Percentiles rank a stretch among this genome's conserved stretches.
Conservation (phyloP, 2,329 filamentous ascomycete species). For the Pezicula neosporulosa region DNA sequence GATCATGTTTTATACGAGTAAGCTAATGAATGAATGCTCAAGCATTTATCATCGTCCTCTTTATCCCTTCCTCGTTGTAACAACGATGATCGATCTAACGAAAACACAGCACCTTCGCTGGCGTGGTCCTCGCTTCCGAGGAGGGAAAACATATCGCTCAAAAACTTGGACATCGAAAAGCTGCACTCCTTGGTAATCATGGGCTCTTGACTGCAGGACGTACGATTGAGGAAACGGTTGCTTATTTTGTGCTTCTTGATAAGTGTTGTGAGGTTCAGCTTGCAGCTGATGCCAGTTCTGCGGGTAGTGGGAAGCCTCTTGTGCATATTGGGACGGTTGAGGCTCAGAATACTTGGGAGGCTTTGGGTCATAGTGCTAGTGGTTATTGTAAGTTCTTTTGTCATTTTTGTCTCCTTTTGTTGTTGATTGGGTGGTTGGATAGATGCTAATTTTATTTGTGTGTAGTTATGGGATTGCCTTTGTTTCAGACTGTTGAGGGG, state of each 20-base stretch:
- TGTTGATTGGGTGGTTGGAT: not conserved
- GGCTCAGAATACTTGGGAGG: slow-evolving; percentile 61
- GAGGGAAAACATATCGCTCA: slow-evolving; percentile 45
- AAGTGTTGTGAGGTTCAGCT: slow-evolving; percentile 42
- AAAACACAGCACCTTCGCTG: slow-evolving; percentile 36
- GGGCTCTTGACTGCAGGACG: slow-evolving; percentile 45
- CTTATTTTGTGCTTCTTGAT: slow-evolving; percentile 48
- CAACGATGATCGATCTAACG: not conserved
- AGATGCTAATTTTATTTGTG: not conserved
- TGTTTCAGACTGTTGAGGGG: slow-evolving; percentile 15
- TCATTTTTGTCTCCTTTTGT: no score
- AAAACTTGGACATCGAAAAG: slow-evolving; percentile 43
- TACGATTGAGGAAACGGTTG: slow-evolving; percentile 45
- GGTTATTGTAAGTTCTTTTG: slow-evolving; percentile 11
- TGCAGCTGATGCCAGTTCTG: slow-evolving; percentile 52
- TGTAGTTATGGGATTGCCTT: slow-evolving; percentile 12
- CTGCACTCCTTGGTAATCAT: slow-evolving; percentile 47
- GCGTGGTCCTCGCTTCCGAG: slow-evolving; percentile 46
- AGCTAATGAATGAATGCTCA: no score
- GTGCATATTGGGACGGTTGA: slow-evolving; percentile 65
- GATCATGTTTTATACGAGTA: slow-evolving; percentile 34
- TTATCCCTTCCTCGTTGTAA: no score
- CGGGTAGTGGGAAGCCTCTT: slow-evolving; percentile 56
- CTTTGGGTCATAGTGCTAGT: slow-evolving; percentile 48
- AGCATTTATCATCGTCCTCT: no score